Conservation (phyloP, 495 filamentous ascomycete species). For the Jackrogersella minutella region DNA sequence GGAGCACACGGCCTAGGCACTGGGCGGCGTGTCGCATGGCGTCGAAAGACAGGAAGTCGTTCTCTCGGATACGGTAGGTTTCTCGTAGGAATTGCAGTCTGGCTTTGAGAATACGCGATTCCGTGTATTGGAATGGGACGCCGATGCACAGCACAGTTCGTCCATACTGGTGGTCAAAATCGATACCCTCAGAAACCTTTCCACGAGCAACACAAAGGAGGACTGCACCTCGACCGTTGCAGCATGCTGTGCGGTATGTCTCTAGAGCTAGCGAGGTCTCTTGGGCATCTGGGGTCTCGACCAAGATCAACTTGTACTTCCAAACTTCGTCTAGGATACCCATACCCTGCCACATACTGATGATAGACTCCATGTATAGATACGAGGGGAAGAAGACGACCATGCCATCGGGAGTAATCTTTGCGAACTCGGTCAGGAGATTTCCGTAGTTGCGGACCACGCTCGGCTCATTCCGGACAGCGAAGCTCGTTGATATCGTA, state of each 20-base stretch:
- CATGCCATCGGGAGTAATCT: slow-evolving; percentile 94
- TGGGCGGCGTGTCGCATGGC: slow-evolving; percentile 98
- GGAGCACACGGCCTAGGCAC: slow-evolving; percentile 92
- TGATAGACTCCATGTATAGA: slow-evolving; percentile 98
- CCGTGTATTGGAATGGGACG: slow-evolving; percentile 98
- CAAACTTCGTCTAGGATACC: slow-evolving; percentile 96
- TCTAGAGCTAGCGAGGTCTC: slow-evolving; percentile 96
- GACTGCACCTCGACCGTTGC: slow-evolving; percentile 93
- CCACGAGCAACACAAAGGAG: slow-evolving; percentile 94
- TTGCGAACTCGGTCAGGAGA: slow-evolving; percentile 90
- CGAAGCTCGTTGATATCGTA: slow-evolving; percentile 87
- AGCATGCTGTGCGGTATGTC: slow-evolving; percentile 96
- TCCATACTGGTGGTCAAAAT: slow-evolving; percentile 99
- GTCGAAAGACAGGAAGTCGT: slow-evolving; percentile 98
- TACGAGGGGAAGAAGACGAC: slow-evolving; percentile 99
- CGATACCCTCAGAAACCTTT: slow-evolving; percentile 96
- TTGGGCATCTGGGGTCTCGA: slow-evolving; percentile 97
- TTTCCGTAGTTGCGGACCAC: slow-evolving; percentile 96
- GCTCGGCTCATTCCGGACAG: slow-evolving; percentile 91
- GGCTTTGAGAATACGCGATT: slow-evolving; percentile 95
- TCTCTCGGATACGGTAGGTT: slow-evolving; percentile 95
- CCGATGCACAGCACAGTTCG: slow-evolving; percentile 96
- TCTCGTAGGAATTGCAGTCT: slow-evolving; percentile 95
- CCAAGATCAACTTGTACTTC: slow-evolving; percentile 98
- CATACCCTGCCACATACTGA: slow-evolving; percentile 99